Percentiles rank a stretch among this genome's conserved stretches.
These are phyloP conservation scores for Suillus tomentosus DNA, from an alignment of 768 basidiomycete genomes.

Conservation along the genomic window DNA sequence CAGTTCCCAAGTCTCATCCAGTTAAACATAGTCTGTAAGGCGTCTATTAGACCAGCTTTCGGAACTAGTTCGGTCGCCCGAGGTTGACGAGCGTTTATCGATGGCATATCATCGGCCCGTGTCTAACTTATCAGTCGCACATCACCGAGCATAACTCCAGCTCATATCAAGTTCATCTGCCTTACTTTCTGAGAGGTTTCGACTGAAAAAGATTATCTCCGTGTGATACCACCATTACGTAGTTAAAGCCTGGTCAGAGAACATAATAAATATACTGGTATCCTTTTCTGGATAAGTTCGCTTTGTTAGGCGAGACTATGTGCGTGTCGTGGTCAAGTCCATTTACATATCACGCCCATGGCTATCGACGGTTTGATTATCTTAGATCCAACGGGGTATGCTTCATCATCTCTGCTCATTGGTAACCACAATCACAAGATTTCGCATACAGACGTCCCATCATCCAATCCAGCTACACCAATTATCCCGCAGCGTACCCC, in stretches of 20 bases:
- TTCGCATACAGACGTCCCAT: conserved; percentile 61
- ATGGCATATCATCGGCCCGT: not conserved
- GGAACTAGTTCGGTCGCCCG: not conserved
- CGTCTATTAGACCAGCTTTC: not conserved
- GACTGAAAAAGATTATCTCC: conserved; percentile 5
- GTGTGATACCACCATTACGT: not conserved
- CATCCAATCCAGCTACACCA: conserved; percentile 88
- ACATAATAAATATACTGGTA: not conserved
- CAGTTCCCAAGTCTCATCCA: not conserved
- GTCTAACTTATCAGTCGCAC: conserved; percentile 3
- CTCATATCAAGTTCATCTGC: conserved; percentile 4
- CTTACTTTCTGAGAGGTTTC: not conserved
- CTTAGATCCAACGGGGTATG: conserved; percentile 72
- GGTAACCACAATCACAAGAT: conserved; percentile 20
- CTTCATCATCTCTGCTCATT: conserved; percentile 18
- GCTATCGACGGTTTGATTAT: conserved; percentile 83
- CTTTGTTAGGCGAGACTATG: not conserved
- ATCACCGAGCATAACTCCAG: not conserved
- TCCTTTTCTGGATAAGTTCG: conserved; percentile 4
- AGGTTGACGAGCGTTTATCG: not conserved
- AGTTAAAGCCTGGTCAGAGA: not conserved
- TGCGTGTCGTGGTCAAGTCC: not conserved
- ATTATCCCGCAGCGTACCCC: conserved; percentile 74
- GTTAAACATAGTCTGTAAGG: not conserved
- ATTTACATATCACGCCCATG: conserved; percentile 40